phyloP scores from a whole-genome alignment of 1,139 yeast genomes.

The Yamadazyma oceani region DNA sequence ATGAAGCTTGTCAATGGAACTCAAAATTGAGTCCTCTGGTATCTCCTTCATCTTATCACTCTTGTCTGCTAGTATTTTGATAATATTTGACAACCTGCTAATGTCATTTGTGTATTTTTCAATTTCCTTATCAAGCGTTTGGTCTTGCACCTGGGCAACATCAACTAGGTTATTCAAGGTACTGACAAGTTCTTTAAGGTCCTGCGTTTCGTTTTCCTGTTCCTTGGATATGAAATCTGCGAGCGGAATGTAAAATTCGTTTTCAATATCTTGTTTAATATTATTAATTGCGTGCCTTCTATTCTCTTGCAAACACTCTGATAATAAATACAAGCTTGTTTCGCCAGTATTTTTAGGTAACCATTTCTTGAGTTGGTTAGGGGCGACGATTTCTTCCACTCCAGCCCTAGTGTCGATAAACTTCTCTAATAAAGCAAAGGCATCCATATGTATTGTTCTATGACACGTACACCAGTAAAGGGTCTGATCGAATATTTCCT shows the following conservation, averaged over 20 bases:
- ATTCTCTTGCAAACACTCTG: conserved; percentile 17
- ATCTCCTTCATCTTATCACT: not conserved
- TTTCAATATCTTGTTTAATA: conserved; percentile 18
- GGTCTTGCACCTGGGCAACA: conserved; percentile 12
- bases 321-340: conserved; percentile 11
- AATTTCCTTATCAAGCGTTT: conserved; percentile 17
- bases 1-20: not conserved
- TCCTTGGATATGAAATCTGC: conserved; percentile 8
- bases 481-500: no score
- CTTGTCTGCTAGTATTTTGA: conserved; percentile 7
- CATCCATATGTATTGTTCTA: conserved; percentile 7
- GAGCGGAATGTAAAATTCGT: conserved; percentile 27
- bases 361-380: conserved; percentile 12
- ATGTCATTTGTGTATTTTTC: conserved; percentile 19
- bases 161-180: conserved; percentile 16
- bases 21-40: not conserved
- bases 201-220: conserved; percentile 6
- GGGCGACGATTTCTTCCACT: conserved; percentile 9
- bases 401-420: conserved; percentile 11
- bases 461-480: no score
- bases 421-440: conserved; percentile 13
- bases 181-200: conserved; percentile 16
- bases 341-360: conserved; percentile 19
- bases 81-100: conserved; percentile 8
- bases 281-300: conserved; percentile 15